These are phyloP conservation scores for Talaromyces funiculosus DNA, from an alignment of 2,329 filamentous ascomycete species.

Conservation along the genomic window DNA sequence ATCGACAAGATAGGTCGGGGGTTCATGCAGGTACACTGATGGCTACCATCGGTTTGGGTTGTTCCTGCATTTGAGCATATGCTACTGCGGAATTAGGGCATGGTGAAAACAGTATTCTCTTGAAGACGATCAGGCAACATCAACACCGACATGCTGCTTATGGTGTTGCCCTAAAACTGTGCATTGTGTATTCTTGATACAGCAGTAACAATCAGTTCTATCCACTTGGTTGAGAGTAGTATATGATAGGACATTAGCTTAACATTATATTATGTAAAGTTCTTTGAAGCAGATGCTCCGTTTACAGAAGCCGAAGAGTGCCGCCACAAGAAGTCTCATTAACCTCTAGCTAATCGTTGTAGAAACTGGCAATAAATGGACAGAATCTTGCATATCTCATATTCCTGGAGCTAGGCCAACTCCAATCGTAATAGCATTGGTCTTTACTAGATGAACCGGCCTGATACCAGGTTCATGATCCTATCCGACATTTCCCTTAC, in stretches of 20 bases:
- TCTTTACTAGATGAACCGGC: too few relatives aligned
- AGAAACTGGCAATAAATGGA: too few relatives aligned
- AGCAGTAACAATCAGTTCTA: background rate
- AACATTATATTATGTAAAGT: background rate
- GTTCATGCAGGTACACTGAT: background rate
- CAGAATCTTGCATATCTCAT: too few relatives aligned
- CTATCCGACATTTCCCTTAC: background rate
- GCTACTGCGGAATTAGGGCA: background rate
- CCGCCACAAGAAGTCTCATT: too few relatives aligned
- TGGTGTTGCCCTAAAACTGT: too few relatives aligned
- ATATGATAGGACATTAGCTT: too few relatives aligned
- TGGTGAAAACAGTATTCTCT: background rate
- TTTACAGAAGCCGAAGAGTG: too few relatives aligned
- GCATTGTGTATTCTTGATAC: background rate
- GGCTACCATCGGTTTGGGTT: background rate
- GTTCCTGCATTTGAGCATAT: background rate
- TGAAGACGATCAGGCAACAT: background rate
- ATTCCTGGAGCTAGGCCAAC: too few relatives aligned
- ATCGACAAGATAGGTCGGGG: background rate
- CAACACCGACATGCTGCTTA: background rate
- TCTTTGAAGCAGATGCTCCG: background rate
- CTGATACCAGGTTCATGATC: too few relatives aligned
- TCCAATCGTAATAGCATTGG: too few relatives aligned
- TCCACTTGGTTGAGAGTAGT: background rate
- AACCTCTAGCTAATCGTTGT: too few relatives aligned